Evolutionary conservation across 805 yeast genomes (phyloP).

Genomic region (Candida golubevii): DNA sequence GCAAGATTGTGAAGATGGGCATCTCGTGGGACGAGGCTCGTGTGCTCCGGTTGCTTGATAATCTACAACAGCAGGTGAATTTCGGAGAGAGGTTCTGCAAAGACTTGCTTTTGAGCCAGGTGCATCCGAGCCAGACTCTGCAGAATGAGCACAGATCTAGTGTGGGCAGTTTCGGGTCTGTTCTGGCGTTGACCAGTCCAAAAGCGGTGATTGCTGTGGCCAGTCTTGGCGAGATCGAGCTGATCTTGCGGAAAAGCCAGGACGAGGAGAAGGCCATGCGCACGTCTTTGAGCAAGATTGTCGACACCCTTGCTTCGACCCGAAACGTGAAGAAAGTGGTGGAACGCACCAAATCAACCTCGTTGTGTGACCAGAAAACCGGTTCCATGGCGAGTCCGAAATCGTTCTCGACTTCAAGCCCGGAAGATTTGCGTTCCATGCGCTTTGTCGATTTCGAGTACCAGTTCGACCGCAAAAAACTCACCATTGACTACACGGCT

Average conservation of each 20-base stretch:
- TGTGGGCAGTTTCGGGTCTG: neutral
- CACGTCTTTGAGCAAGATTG: slow-evolving; percentile 50
- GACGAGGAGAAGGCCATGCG: slow-evolving; percentile 66
- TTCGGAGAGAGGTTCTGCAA: slow-evolving; percentile 31
- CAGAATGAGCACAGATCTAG: slow-evolving; percentile 4
- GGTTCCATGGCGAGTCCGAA: slow-evolving; percentile 2
- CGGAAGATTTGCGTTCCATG: slow-evolving; percentile 40
- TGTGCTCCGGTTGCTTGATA: slow-evolving; percentile 58
- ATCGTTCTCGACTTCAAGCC: slow-evolving; percentile 1
- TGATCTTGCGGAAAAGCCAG: slow-evolving; percentile 50
- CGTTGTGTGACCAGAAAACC: slow-evolving; percentile 3
- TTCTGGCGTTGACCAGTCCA: slow-evolving; percentile 32
- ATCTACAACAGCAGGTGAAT: slow-evolving; percentile 68
- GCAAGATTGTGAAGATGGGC: slow-evolving; percentile 55
- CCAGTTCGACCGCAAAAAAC: slow-evolving; percentile 75
- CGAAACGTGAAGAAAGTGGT: neutral
- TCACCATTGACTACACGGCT: slow-evolving; percentile 56
- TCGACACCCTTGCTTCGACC: slow-evolving; percentile 26
- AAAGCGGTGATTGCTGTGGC: slow-evolving; percentile 66
- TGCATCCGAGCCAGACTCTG: slow-evolving; percentile 21
- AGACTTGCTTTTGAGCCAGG: slow-evolving; percentile 24
- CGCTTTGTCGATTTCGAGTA: slow-evolving; percentile 71
- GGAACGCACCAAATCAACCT: neutral
- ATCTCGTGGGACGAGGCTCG: slow-evolving; percentile 66
- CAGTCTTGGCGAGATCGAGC: slow-evolving; percentile 54